phyloP scores from a whole-genome alignment of 495 filamentous ascomycete genomes.

The Rhypophila decipiens region DNA sequence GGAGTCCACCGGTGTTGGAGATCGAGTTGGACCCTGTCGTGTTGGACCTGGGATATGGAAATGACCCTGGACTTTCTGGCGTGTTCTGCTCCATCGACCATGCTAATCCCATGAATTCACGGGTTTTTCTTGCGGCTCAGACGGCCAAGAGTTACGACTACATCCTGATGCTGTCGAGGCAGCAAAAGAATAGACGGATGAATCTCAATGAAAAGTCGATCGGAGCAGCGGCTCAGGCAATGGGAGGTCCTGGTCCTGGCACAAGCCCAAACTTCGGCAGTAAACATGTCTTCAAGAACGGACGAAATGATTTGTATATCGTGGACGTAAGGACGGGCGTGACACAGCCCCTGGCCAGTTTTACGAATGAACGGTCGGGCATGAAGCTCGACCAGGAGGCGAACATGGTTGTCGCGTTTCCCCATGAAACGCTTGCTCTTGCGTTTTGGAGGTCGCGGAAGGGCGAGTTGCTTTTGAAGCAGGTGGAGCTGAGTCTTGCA shows the following conservation, averaged over 20 bases:
- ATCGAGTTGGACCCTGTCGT: not conserved
- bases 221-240: conserved; percentile 1
- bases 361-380: not conserved
- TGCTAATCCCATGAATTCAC: not conserved
- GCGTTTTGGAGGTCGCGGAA: conserved; percentile 1
- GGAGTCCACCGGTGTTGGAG: not conserved
- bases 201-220: not conserved
- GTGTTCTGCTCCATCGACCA: not conserved
- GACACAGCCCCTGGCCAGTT: not conserved
- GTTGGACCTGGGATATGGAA: conserved; percentile 1
- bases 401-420: conserved; percentile 1
- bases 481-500: not conserved
- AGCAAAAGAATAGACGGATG: not conserved
- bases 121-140: not conserved
- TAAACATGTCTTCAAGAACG: not conserved
- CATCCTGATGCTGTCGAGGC: not conserved
- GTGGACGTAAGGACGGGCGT: not conserved
- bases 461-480: conserved; percentile 3
- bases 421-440: not conserved
- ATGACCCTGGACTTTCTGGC: conserved; percentile 1
- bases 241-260: not conserved
- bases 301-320: not conserved
- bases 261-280: not conserved
- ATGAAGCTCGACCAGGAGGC: not conserved
- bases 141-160: not conserved